Conservation (phyloP, 108 stramenopile species). For the Skeletonema marinoi region DNA sequence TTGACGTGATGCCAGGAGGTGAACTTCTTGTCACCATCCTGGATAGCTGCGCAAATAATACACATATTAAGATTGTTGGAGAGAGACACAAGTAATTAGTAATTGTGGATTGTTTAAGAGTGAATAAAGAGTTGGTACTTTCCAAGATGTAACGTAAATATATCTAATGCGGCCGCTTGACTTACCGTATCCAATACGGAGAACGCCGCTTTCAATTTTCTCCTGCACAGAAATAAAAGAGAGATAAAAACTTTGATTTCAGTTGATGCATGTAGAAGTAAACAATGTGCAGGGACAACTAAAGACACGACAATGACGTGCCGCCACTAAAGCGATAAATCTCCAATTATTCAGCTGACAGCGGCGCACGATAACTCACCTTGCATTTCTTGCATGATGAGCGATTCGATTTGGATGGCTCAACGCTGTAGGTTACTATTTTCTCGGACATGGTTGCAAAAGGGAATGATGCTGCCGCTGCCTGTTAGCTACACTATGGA, state of each 20-base stretch:
- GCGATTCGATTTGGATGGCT: conserved; percentile 58
- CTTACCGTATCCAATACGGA: conserved; percentile 39
- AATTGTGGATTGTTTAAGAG: too few species aligned
- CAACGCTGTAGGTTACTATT: conserved; percentile 17
- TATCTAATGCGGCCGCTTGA: neutral
- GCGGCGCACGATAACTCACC: neutral
- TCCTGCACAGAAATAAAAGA: neutral
- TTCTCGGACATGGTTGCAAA: neutral
- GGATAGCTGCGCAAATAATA: neutral
- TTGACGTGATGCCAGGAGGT: conserved; percentile 28
- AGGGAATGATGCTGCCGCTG: neutral
- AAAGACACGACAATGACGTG: neutral
- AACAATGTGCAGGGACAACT: neutral
- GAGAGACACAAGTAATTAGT: neutral
- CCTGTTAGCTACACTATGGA: neutral
- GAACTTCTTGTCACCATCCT: neutral
- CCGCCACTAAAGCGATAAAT: neutral
- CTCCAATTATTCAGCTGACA: neutral
- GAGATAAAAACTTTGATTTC: neutral
- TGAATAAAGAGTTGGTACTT: too few species aligned
- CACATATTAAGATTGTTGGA: neutral
- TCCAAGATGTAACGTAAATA: too few species aligned
- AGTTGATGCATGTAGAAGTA: neutral
- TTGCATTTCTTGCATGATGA: conserved; percentile 69
- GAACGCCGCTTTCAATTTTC: conserved; percentile 53